Evolutionary conservation across 306 rosid species (phyloP).

Genomic region (Chamaecrista fasciculata): DNA sequence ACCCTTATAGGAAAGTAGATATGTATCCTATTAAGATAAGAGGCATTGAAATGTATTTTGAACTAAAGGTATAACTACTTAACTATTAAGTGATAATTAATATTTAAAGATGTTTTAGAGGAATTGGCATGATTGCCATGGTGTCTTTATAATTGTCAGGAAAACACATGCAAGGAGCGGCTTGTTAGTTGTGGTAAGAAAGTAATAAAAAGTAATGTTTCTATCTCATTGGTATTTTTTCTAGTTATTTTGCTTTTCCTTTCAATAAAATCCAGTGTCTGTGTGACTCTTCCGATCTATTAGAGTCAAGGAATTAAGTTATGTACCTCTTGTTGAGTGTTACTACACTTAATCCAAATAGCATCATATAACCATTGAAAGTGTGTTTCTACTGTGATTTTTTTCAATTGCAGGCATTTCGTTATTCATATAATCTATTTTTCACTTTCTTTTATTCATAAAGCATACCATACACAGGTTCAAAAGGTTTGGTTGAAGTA

Average conservation of each 20-base stretch:
- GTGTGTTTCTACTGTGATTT: not conserved
- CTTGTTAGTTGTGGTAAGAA: too few relatives aligned
- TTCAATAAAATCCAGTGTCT: not conserved
- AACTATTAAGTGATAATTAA: not conserved
- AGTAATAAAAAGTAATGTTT: too few relatives aligned
- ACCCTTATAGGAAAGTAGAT: constrained; percentile 6
- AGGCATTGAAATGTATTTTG: not conserved
- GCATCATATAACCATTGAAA: too few relatives aligned
- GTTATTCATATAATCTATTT: too few relatives aligned
- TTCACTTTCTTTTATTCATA: not conserved
- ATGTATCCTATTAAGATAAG: not conserved
- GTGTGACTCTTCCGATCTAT: not conserved
- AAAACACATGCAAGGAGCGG: too few relatives aligned
- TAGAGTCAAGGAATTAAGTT: not conserved
- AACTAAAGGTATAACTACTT: not conserved
- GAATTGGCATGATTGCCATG: too few relatives aligned
- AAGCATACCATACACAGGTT: not conserved
- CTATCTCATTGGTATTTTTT: too few relatives aligned
- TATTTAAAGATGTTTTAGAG: not conserved
- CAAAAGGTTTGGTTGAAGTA: constrained; percentile 10
- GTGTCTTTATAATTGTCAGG: too few relatives aligned
- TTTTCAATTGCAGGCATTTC: too few relatives aligned
- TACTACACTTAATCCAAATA: not conserved
- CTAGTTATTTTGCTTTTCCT: not conserved
- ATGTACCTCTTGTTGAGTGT: not conserved